A percentile compares a stretch with the other conserved stretches of the same genome.
Conservation (phyloP, 2,329 filamentous ascomycete species). For the Arthrinium phaeospermum region DNA sequence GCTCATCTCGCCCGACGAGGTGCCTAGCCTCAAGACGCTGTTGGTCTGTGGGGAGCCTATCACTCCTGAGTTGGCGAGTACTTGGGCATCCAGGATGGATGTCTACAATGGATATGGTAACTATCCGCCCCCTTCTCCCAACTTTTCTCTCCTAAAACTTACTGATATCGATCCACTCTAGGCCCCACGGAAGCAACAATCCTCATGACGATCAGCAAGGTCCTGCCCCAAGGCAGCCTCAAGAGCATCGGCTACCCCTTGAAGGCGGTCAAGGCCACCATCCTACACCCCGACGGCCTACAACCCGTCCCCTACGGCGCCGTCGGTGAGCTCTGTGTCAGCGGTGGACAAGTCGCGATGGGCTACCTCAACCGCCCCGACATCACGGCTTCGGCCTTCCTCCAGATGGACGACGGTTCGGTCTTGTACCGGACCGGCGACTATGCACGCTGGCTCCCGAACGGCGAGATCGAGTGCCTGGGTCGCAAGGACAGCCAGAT, state of each 20-base stretch:
- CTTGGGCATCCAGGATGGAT: constrained; percentile 24
- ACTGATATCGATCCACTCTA: not conserved
- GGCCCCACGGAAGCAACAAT: constrained; percentile 25
- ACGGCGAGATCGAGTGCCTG: constrained; percentile 38
- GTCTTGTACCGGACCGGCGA: constrained; percentile 43
- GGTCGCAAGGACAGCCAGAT: constrained; percentile 54
- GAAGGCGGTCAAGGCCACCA: constrained; percentile 38
- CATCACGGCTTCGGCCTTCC: constrained; percentile 42
- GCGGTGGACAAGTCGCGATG: constrained; percentile 43
- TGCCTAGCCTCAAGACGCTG: constrained; percentile 29
- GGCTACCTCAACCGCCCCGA: constrained; percentile 46
- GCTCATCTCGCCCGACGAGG: constrained; percentile 28
- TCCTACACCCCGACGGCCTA: constrained; percentile 45
- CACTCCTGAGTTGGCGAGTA: constrained; percentile 29
- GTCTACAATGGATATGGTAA: constrained; percentile 23
- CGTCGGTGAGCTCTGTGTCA: constrained; percentile 45
- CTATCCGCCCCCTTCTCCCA: no score
- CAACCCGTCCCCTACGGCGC: constrained; percentile 39
- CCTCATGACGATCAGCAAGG: constrained; percentile 35
- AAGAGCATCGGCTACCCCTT: constrained; percentile 22
- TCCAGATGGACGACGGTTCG: constrained; percentile 33
- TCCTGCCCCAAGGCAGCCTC: constrained; percentile 23
- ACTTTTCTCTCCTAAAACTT: no score
- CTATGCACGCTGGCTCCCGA: constrained; percentile 34
- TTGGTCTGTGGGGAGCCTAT: constrained; percentile 37